These are phyloP conservation scores for Exsudoporus floridanus DNA, from an alignment of 1,284 basidiomycete species.

Conservation along the genomic window DNA sequence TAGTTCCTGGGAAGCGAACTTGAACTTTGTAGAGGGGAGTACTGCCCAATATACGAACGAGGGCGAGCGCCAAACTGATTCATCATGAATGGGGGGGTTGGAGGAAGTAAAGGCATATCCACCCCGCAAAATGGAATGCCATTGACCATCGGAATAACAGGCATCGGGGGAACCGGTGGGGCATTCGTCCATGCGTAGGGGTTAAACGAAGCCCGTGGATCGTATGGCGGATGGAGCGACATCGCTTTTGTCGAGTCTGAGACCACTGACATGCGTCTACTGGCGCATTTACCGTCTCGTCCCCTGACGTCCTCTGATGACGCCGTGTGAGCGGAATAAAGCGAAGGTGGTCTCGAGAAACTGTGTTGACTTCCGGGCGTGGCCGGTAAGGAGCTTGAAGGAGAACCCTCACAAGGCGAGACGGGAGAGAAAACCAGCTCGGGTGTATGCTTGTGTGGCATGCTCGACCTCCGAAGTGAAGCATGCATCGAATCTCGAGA, in stretches of 20 bases:
- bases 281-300: constrained; percentile 37
- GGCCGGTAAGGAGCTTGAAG: constrained; percentile 46
- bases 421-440: constrained; percentile 38
- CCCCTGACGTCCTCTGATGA: constrained; percentile 58
- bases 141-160: constrained; percentile 29
- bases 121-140: constrained; percentile 40
- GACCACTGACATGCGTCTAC: constrained; percentile 47
- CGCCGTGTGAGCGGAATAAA: constrained; percentile 45
- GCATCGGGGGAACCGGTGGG: constrained; percentile 32
- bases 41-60: constrained; percentile 24
- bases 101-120: constrained; percentile 69
- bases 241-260: constrained; percentile 40
- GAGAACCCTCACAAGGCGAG: constrained; percentile 40
- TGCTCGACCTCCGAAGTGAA: constrained; percentile 34
- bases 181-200: constrained; percentile 37
- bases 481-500: constrained; percentile 36
- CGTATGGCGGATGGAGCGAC: constrained; percentile 34
- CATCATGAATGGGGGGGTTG: constrained; percentile 73
- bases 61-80: constrained; percentile 44
- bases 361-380: constrained; percentile 36
- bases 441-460: constrained; percentile 45
- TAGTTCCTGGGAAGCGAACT: constrained; percentile 22
- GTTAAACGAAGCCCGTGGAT: constrained; percentile 39
- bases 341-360: constrained; percentile 52
- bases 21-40: constrained; percentile 22